Evolutionary conservation across 2,329 filamentous ascomycete genomes (phyloP).

Genomic region (Hymenoscyphus albidus): DNA sequence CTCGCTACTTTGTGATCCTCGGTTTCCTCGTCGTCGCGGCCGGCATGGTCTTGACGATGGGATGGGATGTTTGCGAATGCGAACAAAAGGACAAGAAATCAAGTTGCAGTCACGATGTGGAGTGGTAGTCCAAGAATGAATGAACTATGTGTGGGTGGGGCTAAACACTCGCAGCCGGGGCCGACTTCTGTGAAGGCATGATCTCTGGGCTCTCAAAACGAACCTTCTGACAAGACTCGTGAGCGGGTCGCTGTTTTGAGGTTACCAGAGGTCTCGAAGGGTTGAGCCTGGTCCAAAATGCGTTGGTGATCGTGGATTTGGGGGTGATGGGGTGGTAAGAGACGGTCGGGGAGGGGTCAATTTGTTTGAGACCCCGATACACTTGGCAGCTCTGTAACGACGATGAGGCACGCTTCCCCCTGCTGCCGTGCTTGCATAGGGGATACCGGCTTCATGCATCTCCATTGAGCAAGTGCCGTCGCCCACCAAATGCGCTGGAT

Average conservation of each 20-base stretch:
- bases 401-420: background rate
- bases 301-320: background rate
- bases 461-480: background rate
- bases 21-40: conserved; percentile 15
- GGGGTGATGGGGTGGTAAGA: background rate
- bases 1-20: conserved; percentile 4
- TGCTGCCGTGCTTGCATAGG: background rate
- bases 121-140: conserved; percentile 6
- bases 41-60: conserved; percentile 23
- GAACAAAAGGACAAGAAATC: conserved; percentile 17
- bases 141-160: background rate
- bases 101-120: conserved; percentile 9
- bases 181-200: background rate
- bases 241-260: conserved; percentile 14
- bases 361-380: background rate
- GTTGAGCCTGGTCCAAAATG: background rate
- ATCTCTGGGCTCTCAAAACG: conserved; percentile 12
- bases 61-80: conserved; percentile 25
- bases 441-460: background rate
- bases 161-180: background rate
- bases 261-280: conserved; percentile 18
- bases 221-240: conserved; percentile 23
- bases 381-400: background rate
- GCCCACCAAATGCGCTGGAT: background rate
- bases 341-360: conserved; percentile 6